Conservation (phyloP, 169 alveolate species). For the Besnoitia besnoiti region DNA sequence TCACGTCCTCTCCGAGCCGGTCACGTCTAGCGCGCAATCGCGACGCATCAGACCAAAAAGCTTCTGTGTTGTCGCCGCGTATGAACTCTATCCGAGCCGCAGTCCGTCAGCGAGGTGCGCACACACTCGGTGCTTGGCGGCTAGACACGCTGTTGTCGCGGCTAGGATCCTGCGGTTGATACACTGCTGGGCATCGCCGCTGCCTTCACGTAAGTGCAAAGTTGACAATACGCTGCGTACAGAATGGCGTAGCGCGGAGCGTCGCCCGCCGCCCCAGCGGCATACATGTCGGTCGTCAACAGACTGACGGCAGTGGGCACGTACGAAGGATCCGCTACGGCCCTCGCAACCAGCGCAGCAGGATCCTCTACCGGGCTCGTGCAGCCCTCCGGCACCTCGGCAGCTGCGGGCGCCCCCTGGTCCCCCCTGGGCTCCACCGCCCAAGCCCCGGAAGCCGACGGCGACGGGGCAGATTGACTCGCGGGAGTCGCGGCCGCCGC, state of each 20-base stretch:
- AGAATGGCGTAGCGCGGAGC: conserved; percentile 12
- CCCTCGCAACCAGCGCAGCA: neutral
- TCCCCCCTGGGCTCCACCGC: neutral
- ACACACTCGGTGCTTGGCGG: too few species aligned
- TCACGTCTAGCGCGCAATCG: too few species aligned
- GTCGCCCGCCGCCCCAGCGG: neutral
- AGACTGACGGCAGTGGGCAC: conserved; percentile 1
- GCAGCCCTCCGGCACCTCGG: neutral
- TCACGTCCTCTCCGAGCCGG: too few species aligned
- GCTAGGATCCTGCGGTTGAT: neutral
- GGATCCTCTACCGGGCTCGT: neutral
- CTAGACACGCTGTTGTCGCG: too few species aligned
- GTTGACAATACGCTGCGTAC: conserved; percentile 41
- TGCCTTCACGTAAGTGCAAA: conserved; percentile 10
- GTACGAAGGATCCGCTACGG: neutral
- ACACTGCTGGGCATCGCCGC: neutral
- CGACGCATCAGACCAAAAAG: too few species aligned
- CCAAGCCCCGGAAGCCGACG: neutral
- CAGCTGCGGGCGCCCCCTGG: neutral
- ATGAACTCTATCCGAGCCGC: too few species aligned
- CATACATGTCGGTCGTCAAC: neutral
- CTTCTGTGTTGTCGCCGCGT: too few species aligned
- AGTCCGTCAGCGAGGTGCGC: too few species aligned
- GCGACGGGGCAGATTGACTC: neutral
- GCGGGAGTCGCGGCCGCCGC: neutral